Evolutionary conservation across 345 rosid species (phyloP).

Genomic region (Pugionium cornutum): DNA sequence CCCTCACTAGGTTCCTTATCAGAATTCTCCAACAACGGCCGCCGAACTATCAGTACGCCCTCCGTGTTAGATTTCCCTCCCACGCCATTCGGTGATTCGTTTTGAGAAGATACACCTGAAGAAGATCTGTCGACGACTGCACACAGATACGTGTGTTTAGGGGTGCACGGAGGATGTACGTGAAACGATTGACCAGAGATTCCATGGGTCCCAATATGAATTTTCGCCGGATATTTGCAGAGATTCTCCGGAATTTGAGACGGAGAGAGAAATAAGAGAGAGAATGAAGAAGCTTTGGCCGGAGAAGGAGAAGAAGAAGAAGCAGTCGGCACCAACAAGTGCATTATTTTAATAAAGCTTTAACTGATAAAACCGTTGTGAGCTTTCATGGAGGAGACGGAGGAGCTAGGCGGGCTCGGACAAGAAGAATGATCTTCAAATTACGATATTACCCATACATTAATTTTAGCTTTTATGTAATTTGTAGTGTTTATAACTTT

Average conservation of each 20-base stretch:
- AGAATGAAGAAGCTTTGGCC: constrained; percentile 47
- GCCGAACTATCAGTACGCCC: constrained; percentile 56
- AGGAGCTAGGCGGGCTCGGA: constrained; percentile 46
- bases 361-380: constrained; percentile 55
- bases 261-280: constrained; percentile 50
- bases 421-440: constrained; percentile 13
- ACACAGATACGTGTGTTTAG: constrained; percentile 32
- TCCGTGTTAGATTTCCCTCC: constrained; percentile 34
- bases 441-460: constrained; percentile 26
- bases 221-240: constrained; percentile 37
- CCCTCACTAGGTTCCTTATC: constrained; percentile 44
- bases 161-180: constrained; percentile 27
- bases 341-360: constrained; percentile 43
- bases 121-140: constrained; percentile 47
- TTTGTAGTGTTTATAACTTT: neutral
- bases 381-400: constrained; percentile 44
- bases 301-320: constrained; percentile 59
- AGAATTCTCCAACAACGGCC: constrained; percentile 63
- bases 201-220: constrained; percentile 39
- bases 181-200: constrained; percentile 36
- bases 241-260: constrained; percentile 45
- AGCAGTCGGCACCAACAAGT: constrained; percentile 44
- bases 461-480: neutral
- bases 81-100: constrained; percentile 23
- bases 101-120: constrained; percentile 14